Evolutionary conservation across 805 yeast species (phyloP), one percentile per base, ranked within the genome.

Genomic region (Candida mattraensis): DNA sequence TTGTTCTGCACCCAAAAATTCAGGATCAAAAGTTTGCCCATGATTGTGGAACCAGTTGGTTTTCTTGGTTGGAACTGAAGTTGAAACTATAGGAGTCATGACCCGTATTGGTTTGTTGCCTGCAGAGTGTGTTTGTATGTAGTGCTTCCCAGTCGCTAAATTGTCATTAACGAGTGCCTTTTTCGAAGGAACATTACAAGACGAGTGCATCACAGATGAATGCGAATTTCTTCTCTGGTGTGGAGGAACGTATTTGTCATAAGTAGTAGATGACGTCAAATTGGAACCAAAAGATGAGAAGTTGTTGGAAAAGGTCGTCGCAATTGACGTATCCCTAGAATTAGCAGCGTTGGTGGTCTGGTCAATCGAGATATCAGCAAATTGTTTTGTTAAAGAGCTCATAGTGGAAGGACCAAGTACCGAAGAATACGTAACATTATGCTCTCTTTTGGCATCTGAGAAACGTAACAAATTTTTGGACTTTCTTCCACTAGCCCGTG

Each of bases 211-310:
- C 3, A 43, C 48, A 8, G 40, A 56, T 42, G 51, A 63, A 53
- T 53, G 60, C 7, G 61, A 59, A 28, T 61, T 60, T 35, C 68
- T 60, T 47, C 80, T 63, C 40, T 72, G 78, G 48, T 74, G 80
- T 10, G 80, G 80, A 18, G 78, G 79, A 14, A 74, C 61, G 44
- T 74, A 74, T 30, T 61, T 56, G 27, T 49, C 53, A 19, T 38
- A 38, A 5, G 51, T 41, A 9, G 48, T 39, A 1, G 28, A 26
- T 2, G 48, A 38, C 3, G 54, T 45, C 16, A 46, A 23, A 35
- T 48, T 49, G 14, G 59, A 50, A 1, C 55, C 60, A 23, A 44
- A 42, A 4, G 60, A 50, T 5, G 58, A 50, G 11, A 44, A 29
- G 28, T 51, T 51, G 20, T 41, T 47, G 6, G 58, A 54, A 17